Conservation (phyloP, 306 rosid genomes). For the Vigna angularis region DNA sequence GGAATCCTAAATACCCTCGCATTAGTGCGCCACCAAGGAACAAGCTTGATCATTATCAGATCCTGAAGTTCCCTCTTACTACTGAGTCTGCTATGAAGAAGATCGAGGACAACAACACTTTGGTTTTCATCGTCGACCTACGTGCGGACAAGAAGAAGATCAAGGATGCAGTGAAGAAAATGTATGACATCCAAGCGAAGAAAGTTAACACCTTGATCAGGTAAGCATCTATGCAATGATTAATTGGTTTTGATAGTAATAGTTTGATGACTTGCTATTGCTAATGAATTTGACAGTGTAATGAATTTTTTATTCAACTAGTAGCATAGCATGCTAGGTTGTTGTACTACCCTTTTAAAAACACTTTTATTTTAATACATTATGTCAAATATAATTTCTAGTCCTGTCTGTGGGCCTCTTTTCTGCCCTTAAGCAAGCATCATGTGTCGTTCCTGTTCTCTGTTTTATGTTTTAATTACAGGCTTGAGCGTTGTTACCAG, state of each 20-base stretch:
- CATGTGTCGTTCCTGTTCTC: not conserved
- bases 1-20: conserved; percentile 88
- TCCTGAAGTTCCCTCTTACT: conserved; percentile 80
- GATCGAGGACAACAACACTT: conserved; percentile 86
- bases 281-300: not conserved
- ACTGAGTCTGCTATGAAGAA: conserved; percentile 94
- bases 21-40: conserved; percentile 86
- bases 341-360: not conserved
- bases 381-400: not conserved
- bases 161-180: conserved; percentile 81
- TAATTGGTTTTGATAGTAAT: not conserved
- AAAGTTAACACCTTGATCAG: conserved; percentile 91
- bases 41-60: conserved; percentile 85
- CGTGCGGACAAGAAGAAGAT: conserved; percentile 94
- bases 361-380: not conserved
- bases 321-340: not conserved
- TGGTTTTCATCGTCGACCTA: conserved; percentile 85
- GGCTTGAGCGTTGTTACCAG: not conserved
- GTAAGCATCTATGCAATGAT: conserved; percentile 42
- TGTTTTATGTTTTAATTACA: not conserved
- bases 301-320: not conserved
- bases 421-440: not conserved
- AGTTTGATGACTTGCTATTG: not conserved
- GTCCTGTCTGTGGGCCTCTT: not conserved
- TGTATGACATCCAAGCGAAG: conserved; percentile 91